These are phyloP conservation scores for Xylaria palmicola DNA, from an alignment of 495 filamentous ascomycete species.

Conservation along the genomic window DNA sequence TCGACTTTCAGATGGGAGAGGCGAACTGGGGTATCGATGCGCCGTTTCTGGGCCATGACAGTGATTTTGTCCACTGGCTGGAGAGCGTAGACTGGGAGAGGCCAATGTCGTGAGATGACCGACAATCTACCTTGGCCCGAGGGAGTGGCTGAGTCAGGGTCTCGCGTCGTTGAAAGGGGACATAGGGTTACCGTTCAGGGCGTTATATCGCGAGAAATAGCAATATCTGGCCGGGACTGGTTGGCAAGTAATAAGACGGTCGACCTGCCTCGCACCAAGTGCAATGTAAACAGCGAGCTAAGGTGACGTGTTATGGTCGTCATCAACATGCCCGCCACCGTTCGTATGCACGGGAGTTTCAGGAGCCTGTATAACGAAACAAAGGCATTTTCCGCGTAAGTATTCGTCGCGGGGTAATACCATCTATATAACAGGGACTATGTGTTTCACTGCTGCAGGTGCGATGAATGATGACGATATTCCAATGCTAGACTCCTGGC, in stretches of 20 bases:
- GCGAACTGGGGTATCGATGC: slow-evolving; percentile 26
- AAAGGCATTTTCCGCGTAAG: no score
- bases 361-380: neutral
- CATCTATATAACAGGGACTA: no score
- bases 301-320: neutral
- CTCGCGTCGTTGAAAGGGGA: no score
- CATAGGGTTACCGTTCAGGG: no score
- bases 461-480: no score
- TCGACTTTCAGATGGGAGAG: slow-evolving; percentile 26
- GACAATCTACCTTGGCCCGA: neutral
- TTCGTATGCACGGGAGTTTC: neutral
- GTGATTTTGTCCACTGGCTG: slow-evolving; percentile 36
- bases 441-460: no score
- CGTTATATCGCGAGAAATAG: no score
- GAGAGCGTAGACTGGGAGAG: slow-evolving; percentile 34
- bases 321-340: neutral
- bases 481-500: no score
- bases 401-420: no score
- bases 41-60: slow-evolving; percentile 31
- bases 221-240: no score
- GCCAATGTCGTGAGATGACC: neutral
- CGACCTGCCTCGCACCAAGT: no score
- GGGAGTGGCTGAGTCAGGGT: no score
- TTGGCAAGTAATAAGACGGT: neutral
- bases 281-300: neutral